phyloP scores from a whole-genome alignment of 768 basidiomycete genomes.

The Termitomyces sp. region DNA sequence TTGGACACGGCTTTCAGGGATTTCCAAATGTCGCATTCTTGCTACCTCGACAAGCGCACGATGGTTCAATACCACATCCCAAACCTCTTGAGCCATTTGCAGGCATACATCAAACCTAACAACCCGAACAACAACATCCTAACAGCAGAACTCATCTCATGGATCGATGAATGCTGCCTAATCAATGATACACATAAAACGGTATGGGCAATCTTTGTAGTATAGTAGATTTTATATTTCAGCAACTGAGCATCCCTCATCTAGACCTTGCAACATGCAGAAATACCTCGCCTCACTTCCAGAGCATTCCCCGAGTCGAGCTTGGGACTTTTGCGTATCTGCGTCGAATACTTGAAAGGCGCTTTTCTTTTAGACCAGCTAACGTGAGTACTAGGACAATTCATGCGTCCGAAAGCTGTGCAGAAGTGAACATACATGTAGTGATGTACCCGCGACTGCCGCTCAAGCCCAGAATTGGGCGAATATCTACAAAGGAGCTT shows the following conservation, averaged over 20 bases:
- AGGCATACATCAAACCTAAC: neutral
- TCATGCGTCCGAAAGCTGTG: neutral
- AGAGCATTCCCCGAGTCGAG: slow-evolving; percentile 5
- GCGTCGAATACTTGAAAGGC: slow-evolving; percentile 5
- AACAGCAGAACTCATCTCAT: neutral
- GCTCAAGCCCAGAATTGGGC: slow-evolving; percentile 7
- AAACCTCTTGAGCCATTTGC: neutral
- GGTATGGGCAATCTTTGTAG: neutral
- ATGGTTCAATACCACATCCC: neutral
- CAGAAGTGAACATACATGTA: neutral
- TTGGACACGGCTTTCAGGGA: no score
- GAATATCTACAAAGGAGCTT: slow-evolving; percentile 2
- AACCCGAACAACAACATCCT: slow-evolving; percentile 3
- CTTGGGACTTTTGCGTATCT: neutral
- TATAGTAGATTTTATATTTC: no score
- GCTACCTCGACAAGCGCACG: neutral
- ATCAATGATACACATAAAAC: slow-evolving; percentile 4
- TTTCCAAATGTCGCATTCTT: no score
- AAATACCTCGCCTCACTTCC: slow-evolving; percentile 4
- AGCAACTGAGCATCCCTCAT: neutral
- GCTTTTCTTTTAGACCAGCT: slow-evolving; percentile 8
- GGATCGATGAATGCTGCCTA: slow-evolving; percentile 2
- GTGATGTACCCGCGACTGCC: slow-evolving; percentile 4
- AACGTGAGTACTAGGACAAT: slow-evolving; percentile 2
- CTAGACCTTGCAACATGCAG: slow-evolving; percentile 6